phyloP scores from a whole-genome alignment of 1,139 yeast genomes.

The Yamadazyma friedrichii region DNA sequence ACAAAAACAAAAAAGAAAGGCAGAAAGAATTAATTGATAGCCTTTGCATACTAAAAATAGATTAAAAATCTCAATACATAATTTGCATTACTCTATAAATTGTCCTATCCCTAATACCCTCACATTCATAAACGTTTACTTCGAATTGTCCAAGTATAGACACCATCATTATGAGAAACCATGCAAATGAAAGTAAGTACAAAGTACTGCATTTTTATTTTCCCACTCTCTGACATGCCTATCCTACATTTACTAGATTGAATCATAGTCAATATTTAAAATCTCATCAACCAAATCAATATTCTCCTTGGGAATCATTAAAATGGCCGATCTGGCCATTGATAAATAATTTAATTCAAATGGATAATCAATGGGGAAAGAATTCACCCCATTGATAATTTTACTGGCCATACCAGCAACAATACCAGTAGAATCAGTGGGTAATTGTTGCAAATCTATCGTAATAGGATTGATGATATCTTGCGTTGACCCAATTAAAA shows the following conservation, averaged over 20 bases:
- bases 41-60: not conserved
- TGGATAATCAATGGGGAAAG: slow-evolving; percentile 17
- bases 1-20: slow-evolving; percentile 55
- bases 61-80: slow-evolving; percentile 2
- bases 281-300: slow-evolving; percentile 26
- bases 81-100: slow-evolving; percentile 1
- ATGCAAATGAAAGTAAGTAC: too few species aligned
- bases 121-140: too few species aligned
- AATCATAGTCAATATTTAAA: slow-evolving; percentile 16
- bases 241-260: not conserved
- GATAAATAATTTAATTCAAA: slow-evolving; percentile 62
- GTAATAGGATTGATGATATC: slow-evolving; percentile 59
- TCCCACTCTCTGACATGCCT: too few species aligned
- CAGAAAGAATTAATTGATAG: slow-evolving; percentile 11
- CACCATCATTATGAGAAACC: too few species aligned
- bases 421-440: slow-evolving; percentile 63
- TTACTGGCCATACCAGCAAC: slow-evolving; percentile 65
- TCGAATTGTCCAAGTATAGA: too few species aligned
- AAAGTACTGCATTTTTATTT: too few species aligned
- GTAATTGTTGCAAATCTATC: slow-evolving; percentile 54
- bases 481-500: slow-evolving; percentile 55
- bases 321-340: slow-evolving; percentile 60
- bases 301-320: slow-evolving; percentile 58
- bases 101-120: not conserved
- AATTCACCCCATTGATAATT: slow-evolving; percentile 35